Evolutionary conservation across 805 yeast genomes (phyloP).

Genomic region (Zygoascus tannicola): DNA sequence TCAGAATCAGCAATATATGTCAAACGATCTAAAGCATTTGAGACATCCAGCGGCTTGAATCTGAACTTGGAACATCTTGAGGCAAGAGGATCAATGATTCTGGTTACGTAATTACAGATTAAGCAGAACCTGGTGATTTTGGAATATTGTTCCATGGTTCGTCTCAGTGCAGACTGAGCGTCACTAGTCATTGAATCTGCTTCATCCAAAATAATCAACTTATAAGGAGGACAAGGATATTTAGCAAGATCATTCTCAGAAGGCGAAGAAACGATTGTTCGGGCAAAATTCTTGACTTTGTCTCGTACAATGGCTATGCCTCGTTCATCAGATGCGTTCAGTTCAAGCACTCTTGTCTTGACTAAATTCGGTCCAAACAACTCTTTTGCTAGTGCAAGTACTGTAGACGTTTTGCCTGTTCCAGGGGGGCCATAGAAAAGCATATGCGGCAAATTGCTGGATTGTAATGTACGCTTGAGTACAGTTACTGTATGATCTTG

Average conservation of each 20-base stretch:
- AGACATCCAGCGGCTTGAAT: conserved; percentile 66
- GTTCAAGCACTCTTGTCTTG: conserved; percentile 81
- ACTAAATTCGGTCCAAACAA: conserved; percentile 82
- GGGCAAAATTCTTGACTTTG: conserved; percentile 90
- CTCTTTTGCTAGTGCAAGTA: conserved; percentile 77
- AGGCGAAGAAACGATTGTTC: conserved; percentile 77
- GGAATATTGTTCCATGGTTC: conserved; percentile 80
- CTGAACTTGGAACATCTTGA: conserved; percentile 94
- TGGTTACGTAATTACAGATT: conserved; percentile 91
- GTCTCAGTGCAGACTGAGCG: conserved; percentile 91
- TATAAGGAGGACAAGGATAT: conserved; percentile 96
- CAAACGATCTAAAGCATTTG: conserved; percentile 61
- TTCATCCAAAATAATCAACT: conserved; percentile 83
- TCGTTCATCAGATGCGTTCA: conserved; percentile 95
- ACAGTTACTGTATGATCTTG: conserved; percentile 86
- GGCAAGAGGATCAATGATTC: conserved; percentile 94
- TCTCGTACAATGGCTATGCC: conserved; percentile 98
- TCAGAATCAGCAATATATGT: conserved; percentile 49
- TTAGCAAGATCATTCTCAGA: conserved; percentile 52
- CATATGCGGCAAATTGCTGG: conserved; percentile 67
- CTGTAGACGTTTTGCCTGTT: conserved; percentile 89
- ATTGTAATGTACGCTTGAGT: conserved; percentile 62
- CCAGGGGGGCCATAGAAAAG: conserved; percentile 95
- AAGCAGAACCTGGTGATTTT: conserved; percentile 86
- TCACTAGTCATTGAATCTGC: conserved; percentile 86